phyloP scores from a whole-genome alignment of 805 yeast species.

The Candida maltosa region DNA sequence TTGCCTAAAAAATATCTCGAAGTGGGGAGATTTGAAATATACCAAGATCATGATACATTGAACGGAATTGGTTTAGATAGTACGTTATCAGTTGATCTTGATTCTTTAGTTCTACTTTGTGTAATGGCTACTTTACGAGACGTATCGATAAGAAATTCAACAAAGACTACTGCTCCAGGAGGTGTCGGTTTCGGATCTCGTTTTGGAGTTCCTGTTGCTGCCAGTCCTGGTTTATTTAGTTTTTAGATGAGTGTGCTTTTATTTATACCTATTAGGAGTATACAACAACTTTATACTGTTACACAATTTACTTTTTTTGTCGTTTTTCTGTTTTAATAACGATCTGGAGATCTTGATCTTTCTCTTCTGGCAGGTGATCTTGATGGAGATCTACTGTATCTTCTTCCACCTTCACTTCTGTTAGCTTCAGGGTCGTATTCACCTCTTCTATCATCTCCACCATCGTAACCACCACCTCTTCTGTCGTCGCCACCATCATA shows the following conservation, averaged over 20 bases:
- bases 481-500: constrained; percentile 13
- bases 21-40: constrained; percentile 30
- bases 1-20: constrained; percentile 37
- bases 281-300: constrained; percentile 3
- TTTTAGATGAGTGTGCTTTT: no score
- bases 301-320: constrained; percentile 2
- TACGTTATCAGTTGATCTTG: constrained; percentile 29
- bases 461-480: constrained; percentile 6
- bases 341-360: constrained; percentile 37
- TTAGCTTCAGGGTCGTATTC: not conserved
- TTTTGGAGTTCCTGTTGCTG: constrained; percentile 14
- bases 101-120: constrained; percentile 29
- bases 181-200: constrained; percentile 7
- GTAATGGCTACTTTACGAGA: constrained; percentile 32
- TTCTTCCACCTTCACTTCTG: constrained; percentile 5
- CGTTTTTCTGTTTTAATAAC: constrained; percentile 15
- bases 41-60: constrained; percentile 21
- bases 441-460: constrained; percentile 5
- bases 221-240: constrained; percentile 9
- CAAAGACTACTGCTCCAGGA: constrained; percentile 12
- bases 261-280: no score
- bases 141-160: constrained; percentile 21
- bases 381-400: constrained; percentile 12
- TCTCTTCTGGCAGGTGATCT: constrained; percentile 35
- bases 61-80: constrained; percentile 15